Evolutionary conservation across 768 basidiomycete genomes (phyloP), one percentile per base, ranked within the genome.

Genomic region (Suillus brevipes): DNA sequence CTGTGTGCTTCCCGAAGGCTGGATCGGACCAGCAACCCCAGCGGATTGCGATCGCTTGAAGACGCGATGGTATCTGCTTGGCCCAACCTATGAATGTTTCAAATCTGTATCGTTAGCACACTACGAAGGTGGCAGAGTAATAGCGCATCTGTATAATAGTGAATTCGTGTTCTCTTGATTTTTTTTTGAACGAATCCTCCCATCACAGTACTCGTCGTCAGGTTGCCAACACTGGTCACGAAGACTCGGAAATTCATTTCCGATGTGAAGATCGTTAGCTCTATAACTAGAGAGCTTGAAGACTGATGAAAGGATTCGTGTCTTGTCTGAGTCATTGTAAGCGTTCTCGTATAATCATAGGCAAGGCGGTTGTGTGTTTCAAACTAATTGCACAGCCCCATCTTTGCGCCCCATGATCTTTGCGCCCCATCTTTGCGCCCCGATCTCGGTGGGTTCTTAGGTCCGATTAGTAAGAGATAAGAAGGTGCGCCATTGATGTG

Each of bases 11-110:
- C 16, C 18, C 50, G 28, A 52, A 28, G 4, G 50, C 28, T 18
- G 50, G 50, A 28, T 28, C 50, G 3, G 50, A 52, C 28, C 50
- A 52, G 16, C 50, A 52, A 52, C 50, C 28, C 50, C 28, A 52
- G 50, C 50, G 8, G 28, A 28, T 52, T 52, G 50, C 25, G 1
- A 67, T 85, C 25, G 28, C 25, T 28, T 52, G 28, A 50, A 50
- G 25, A 52, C 14, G 25, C 25, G 2, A 16, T 28, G 7, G 14
- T 20, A 28, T 52, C 14, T 52, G 50, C 16, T 28, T 52, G 25
- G 16, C 7, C 25, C 50, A 28, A 28, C 8, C 4, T 8, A 31
- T 52, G 16, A 31, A 31, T 12, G 4, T 28, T 18, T 52, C 50
- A 50, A 50, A 50, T 25, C 25, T 25, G 23, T 50, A 50, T 25